These are phyloP conservation scores for Aristolochia contorta DNA, from an alignment of 164 flowering plant species.

Conservation along the genomic window DNA sequence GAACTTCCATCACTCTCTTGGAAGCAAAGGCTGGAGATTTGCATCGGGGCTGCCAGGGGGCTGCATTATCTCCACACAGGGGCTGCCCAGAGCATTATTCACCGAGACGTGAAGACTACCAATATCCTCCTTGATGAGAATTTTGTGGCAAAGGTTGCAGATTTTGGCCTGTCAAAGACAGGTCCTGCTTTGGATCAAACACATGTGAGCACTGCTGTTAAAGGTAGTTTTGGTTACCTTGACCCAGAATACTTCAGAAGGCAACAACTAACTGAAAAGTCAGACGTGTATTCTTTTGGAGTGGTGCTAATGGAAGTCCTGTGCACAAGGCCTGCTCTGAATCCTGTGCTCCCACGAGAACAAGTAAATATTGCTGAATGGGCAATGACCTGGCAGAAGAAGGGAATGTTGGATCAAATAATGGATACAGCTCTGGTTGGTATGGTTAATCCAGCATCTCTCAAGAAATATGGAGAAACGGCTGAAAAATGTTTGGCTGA, in stretches of 20 bases:
- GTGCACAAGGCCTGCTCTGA: conserved; percentile 80
- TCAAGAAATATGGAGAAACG: conserved; percentile 84
- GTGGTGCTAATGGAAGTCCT: conserved; percentile 93
- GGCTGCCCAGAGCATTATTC: conserved; percentile 79
- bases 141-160: conserved; percentile 90
- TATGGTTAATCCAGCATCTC: conserved; percentile 71
- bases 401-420: conserved; percentile 79
- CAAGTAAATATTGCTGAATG: conserved; percentile 93
- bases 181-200: conserved; percentile 91
- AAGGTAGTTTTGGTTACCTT: conserved; percentile 91
- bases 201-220: conserved; percentile 93
- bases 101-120: conserved; percentile 91
- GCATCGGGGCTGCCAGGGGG: conserved; percentile 94
- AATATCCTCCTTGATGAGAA: conserved; percentile 85
- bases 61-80: conserved; percentile 97
- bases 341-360: conserved; percentile 85
- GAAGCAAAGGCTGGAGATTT: conserved; percentile 90
- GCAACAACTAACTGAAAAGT: conserved; percentile 87
- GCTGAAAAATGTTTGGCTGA: conserved; percentile 91
- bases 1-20: conserved; percentile 73
- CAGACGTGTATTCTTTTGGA: conserved; percentile 94
- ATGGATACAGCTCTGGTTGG: conserved; percentile 66
- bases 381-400: conserved; percentile 95
- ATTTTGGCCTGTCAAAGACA: conserved; percentile 88
- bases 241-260: conserved; percentile 94